Evolutionary conservation across 2,329 filamentous ascomycete species (phyloP).

Genomic region (Botrytis sinoallii): DNA sequence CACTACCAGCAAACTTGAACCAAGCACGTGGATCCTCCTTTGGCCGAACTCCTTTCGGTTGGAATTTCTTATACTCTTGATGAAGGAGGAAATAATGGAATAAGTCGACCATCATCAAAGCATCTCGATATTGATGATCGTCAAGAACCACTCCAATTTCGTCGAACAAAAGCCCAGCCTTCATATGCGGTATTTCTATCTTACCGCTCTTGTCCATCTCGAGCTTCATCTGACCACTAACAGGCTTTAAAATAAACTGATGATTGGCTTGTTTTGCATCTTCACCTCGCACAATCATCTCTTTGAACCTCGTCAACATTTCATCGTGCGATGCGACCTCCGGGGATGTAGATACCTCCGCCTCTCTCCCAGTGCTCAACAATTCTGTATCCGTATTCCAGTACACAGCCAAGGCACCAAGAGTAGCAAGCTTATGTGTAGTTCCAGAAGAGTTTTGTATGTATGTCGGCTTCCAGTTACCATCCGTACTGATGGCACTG

Average conservation of each 20-base stretch:
- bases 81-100: slow-evolving; percentile 99
- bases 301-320: slow-evolving; percentile 72
- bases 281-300: slow-evolving; percentile 73
- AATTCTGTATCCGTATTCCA: slow-evolving; percentile 95
- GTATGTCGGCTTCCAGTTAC: slow-evolving; percentile 92
- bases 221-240: slow-evolving; percentile 90
- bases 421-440: slow-evolving; percentile 89
- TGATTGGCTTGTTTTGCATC: slow-evolving; percentile 55
- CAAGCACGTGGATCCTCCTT: slow-evolving; percentile 91
- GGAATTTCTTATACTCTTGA: slow-evolving; percentile 91
- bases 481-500: slow-evolving; percentile 93
- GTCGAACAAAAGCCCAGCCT: slow-evolving; percentile 88
- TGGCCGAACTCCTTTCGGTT: slow-evolving; percentile 75
- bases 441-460: slow-evolving; percentile 80
- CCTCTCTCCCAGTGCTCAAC: slow-evolving; percentile 76
- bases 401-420: slow-evolving; percentile 88
- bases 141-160: slow-evolving; percentile 98
- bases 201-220: slow-evolving; percentile 93
- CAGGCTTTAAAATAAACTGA: slow-evolving; percentile 94
- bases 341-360: slow-evolving; percentile 53
- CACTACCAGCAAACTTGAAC: slow-evolving; percentile 86
- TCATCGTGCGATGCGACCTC: slow-evolving; percentile 69
- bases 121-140: slow-evolving; percentile 95
- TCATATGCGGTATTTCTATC: slow-evolving; percentile 75
- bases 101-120: slow-evolving; percentile 94